Percentiles rank a stretch among this genome's conserved stretches.
These are phyloP conservation scores for Neofusicoccum sp. DNA, from an alignment of 2,329 filamentous ascomycete genomes.

Conservation along the genomic window DNA sequence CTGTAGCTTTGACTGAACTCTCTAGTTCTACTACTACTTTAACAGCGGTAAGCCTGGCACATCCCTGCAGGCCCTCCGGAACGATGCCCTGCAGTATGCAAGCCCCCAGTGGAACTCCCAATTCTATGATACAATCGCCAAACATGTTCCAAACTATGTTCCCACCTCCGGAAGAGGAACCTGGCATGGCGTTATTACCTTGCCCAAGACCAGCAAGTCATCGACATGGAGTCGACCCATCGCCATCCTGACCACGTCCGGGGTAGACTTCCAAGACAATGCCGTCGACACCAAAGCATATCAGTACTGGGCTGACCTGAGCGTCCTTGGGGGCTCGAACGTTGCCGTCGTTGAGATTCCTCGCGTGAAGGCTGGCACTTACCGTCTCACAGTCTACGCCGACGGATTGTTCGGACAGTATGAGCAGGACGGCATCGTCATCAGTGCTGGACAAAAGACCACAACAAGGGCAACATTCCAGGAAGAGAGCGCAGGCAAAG, in stretches of 20 bases:
- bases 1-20: constrained; percentile 20
- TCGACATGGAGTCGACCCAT: constrained; percentile 49
- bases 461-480: constrained; percentile 48
- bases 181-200: constrained; percentile 50
- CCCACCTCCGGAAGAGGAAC: constrained; percentile 52
- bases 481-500: constrained; percentile 56
- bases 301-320: constrained; percentile 58
- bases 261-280: constrained; percentile 60
- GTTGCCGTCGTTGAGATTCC: constrained; percentile 51
- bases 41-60: constrained; percentile 53
- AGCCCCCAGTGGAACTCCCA: constrained; percentile 53
- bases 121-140: constrained; percentile 64
- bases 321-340: constrained; percentile 23
- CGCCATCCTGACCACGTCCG: constrained; percentile 54
- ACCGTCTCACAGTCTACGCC: constrained; percentile 63
- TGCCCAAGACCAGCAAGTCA: constrained; percentile 44
- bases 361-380: constrained; percentile 57
- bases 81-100: constrained; percentile 55
- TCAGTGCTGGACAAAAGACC: constrained; percentile 44
- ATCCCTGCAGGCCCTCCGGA: constrained; percentile 48
- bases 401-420: constrained; percentile 62
- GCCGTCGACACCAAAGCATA: constrained; percentile 54
- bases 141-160: constrained; percentile 59
- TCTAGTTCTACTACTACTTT: constrained; percentile 51
- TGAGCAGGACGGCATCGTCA: constrained; percentile 50